Conservation (phyloP, 1,139 yeast genomes). For the Lodderomyces orthopsilosis region DNA sequence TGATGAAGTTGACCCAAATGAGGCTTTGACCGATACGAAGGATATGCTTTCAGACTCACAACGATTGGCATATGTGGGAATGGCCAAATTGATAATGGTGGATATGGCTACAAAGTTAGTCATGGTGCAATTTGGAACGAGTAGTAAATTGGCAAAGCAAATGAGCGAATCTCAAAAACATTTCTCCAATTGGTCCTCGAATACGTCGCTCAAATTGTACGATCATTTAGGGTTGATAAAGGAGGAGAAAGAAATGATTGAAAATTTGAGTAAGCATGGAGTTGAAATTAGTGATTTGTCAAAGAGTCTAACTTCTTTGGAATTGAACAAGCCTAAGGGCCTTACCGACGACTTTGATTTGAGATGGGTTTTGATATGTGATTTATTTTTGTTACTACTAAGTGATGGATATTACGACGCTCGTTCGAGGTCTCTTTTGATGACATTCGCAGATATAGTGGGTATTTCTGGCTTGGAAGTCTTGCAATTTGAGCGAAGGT, state of each 20-base stretch:
- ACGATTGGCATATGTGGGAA: slow-evolving; percentile 88
- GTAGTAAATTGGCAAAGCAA: slow-evolving; percentile 54
- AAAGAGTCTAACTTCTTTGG: slow-evolving; percentile 49
- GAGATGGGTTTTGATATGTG: slow-evolving; percentile 92
- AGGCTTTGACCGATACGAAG: slow-evolving; percentile 77
- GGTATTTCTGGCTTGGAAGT: slow-evolving; percentile 64
- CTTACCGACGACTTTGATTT: slow-evolving; percentile 52
- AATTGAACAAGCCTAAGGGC: slow-evolving; percentile 22
- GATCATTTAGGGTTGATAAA: slow-evolving; percentile 73
- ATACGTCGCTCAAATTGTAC: slow-evolving; percentile 67
- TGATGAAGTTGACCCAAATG: slow-evolving; percentile 48
- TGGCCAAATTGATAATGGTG: slow-evolving; percentile 70
- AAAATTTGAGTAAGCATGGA: slow-evolving; percentile 80
- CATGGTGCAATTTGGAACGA: slow-evolving; percentile 48
- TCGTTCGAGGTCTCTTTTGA: slow-evolving; percentile 74
- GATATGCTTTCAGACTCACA: slow-evolving; percentile 79
- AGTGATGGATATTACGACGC: slow-evolving; percentile 89
- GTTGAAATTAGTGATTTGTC: slow-evolving; percentile 71
- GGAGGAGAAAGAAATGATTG: slow-evolving; percentile 86
- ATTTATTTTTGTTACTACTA: slow-evolving; percentile 72
- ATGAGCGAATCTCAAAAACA: slow-evolving; percentile 73
- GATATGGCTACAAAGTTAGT: slow-evolving; percentile 83
- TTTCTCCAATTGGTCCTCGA: slow-evolving; percentile 82
- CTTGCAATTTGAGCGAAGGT: slow-evolving; percentile 83
- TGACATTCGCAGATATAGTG: slow-evolving; percentile 61